Percentiles rank a stretch among this genome's conserved stretches.
These are phyloP conservation scores for Rhizopus stolonifer DNA, from an alignment of 371 early-diverging fungal species.

Conservation along the genomic window DNA sequence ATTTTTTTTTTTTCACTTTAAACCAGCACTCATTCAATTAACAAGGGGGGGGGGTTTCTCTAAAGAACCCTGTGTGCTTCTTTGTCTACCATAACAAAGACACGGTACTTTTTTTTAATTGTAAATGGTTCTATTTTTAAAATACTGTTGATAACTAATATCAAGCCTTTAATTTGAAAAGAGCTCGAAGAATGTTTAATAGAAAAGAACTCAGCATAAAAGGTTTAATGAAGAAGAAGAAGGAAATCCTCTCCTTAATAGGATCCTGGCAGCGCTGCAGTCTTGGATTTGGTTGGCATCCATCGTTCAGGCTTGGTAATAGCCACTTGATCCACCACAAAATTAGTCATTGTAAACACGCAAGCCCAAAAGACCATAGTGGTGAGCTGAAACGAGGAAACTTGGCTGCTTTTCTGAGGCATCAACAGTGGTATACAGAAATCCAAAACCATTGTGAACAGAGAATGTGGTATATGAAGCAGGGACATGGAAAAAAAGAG, in stretches of 20 bases:
- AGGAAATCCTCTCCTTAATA: background rate
- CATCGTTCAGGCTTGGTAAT: background rate
- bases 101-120: too few species aligned
- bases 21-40: too few species aligned
- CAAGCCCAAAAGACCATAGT: constrained; percentile 42
- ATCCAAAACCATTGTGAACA: constrained; percentile 36
- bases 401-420: background rate
- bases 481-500: constrained; percentile 29
- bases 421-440: constrained; percentile 6
- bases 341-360: constrained; percentile 35
- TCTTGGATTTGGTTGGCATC: background rate
- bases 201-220: too few species aligned
- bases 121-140: too few species aligned
- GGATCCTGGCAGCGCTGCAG: background rate
- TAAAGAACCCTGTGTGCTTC: too few species aligned
- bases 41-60: too few species aligned
- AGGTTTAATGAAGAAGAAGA: background rate
- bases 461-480: constrained; percentile 40
- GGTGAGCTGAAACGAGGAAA: constrained; percentile 15
- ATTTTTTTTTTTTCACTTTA: too few species aligned
- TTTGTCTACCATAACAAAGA: too few species aligned
- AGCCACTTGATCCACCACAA: constrained; percentile 32
- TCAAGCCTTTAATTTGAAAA: too few species aligned
- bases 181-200: too few species aligned
- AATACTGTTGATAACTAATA: too few species aligned